Evolutionary conservation across 2,329 filamentous ascomycete genomes (phyloP), one percentile per base, ranked within the genome.

Genomic region (Stachybotrys echinatus): DNA sequence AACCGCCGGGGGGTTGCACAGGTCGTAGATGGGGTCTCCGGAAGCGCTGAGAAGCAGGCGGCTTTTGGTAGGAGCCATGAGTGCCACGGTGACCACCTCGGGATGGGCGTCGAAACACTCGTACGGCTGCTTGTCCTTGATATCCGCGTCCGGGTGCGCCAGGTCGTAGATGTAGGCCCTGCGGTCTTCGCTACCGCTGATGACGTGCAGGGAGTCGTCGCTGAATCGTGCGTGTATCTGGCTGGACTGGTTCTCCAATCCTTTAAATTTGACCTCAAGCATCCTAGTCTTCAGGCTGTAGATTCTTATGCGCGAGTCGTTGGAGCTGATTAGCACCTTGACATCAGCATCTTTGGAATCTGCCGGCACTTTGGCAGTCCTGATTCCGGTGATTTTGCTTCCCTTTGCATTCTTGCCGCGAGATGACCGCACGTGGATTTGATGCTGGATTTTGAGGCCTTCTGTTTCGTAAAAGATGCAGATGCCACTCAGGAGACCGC

Each of bases 371-470:
- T 73, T 68, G 55, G 86, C 84, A 0, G 90, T 87, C 61, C 92
- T 85, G 48, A 99, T 96, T 6, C 91, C 92, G 0, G 94, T 97
- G 58, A 99, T 96, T 65, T 99, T 99, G 72, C 91, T 96, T 6
- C 92, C 92, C 65, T 95, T 96, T 5, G 92, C 88, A 62, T 96
- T 97, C 63, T 91, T 92, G 3, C 94, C 92, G 52, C 92, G 81
- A 0, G 90, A 90, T 1, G 92, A 96, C 42, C 92, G 85, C n/a
- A 96, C 92, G 57, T 96, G 91, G 23, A 97, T 85, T 63, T 96
- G 91, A 2, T 87, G 87, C 56, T 89, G 81, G 48, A 86, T 82
- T 61, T 89, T 94, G 47, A 99, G 71, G 0, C 90, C 90, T 59
- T 97, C 91, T 0, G 94, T 99, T 50, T 96, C 89, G 67, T 92